Conservation (phyloP, 768 basidiomycete species). For the Leccinum truebloodii region DNA sequence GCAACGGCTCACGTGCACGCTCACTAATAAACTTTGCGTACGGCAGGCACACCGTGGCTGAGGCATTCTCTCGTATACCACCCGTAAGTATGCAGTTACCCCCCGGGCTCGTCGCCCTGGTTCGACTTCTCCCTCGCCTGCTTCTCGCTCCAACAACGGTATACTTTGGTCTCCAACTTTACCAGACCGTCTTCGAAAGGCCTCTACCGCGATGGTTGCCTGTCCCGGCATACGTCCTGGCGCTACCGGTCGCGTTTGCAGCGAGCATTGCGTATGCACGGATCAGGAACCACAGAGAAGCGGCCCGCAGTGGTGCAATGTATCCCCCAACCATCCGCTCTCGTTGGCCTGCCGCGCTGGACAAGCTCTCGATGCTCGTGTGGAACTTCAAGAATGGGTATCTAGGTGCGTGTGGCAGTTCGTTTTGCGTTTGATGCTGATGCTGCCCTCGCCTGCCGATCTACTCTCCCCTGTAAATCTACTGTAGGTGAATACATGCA, state of each 20-base stretch:
- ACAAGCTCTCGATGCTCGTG: conserved; percentile 42
- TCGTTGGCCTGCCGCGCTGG: conserved; percentile 46
- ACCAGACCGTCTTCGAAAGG: conserved; percentile 3
- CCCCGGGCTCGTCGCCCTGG: conserved; percentile 35
- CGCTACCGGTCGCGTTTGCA: conserved; percentile 25
- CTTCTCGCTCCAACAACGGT: conserved; percentile 20
- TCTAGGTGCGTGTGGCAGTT: conserved; percentile 37
- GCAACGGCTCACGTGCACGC: too few species aligned
- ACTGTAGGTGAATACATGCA: not conserved
- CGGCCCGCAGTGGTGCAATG: conserved; percentile 47
- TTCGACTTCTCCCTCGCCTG: conserved; percentile 31
- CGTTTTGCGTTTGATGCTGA: not conserved
- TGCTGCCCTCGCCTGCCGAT: not conserved
- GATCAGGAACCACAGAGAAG: conserved; percentile 45
- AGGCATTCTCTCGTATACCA: too few species aligned
- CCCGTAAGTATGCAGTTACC: conserved; percentile 16
- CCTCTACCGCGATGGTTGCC: conserved; percentile 14
- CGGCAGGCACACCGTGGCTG: too few species aligned
- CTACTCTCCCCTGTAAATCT: not conserved
- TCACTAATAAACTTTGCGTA: too few species aligned
- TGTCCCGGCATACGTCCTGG: conserved; percentile 22
- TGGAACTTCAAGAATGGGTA: conserved; percentile 47
- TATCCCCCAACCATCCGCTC: conserved; percentile 41
- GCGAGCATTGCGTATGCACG: conserved; percentile 40
- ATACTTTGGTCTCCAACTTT: conserved; percentile 15